Evolutionary conservation across 169 alveolate species (phyloP).

Genomic region (Cystoisospora suis): DNA sequence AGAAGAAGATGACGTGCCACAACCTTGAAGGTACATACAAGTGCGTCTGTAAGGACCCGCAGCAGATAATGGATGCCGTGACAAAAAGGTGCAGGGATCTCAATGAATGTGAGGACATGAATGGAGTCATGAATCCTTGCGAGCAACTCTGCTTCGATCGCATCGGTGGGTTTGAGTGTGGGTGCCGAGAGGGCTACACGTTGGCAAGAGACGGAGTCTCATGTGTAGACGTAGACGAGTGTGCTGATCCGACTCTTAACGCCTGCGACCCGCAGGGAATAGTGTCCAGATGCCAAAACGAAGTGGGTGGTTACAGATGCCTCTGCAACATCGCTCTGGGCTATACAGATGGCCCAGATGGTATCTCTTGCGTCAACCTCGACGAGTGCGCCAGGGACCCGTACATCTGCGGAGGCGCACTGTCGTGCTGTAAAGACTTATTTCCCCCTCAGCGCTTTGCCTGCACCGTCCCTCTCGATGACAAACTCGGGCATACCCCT

Average conservation of each 20-base stretch:
- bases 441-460: slow-evolving; percentile 73
- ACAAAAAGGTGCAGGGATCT: slow-evolving; percentile 68
- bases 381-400: slow-evolving; percentile 74
- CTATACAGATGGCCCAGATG: slow-evolving; percentile 30
- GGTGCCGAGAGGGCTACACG: slow-evolving; percentile 65
- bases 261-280: slow-evolving; percentile 70
- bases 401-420: slow-evolving; percentile 72
- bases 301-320: slow-evolving; percentile 71
- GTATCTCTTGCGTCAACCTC: slow-evolving; percentile 68
- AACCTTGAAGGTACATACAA: slow-evolving; percentile 70
- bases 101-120: slow-evolving; percentile 69
- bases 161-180: slow-evolving; percentile 66
- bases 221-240: slow-evolving; percentile 71
- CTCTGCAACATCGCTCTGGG: slow-evolving; percentile 69
- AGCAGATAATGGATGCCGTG: slow-evolving; percentile 62
- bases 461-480: slow-evolving; percentile 57
- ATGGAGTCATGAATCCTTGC: slow-evolving; percentile 72
- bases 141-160: slow-evolving; percentile 67
- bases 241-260: slow-evolving; percentile 56
- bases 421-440: slow-evolving; percentile 71
- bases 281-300: slow-evolving; percentile 68
- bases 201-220: slow-evolving; percentile 67
- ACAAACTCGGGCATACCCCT: slow-evolving; percentile 11
- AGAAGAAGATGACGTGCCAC: slow-evolving; percentile 64
- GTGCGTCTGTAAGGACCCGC: slow-evolving; percentile 70